Evolutionary conservation across 768 basidiomycete genomes (phyloP).

Genomic region (Serendipita sp.): DNA sequence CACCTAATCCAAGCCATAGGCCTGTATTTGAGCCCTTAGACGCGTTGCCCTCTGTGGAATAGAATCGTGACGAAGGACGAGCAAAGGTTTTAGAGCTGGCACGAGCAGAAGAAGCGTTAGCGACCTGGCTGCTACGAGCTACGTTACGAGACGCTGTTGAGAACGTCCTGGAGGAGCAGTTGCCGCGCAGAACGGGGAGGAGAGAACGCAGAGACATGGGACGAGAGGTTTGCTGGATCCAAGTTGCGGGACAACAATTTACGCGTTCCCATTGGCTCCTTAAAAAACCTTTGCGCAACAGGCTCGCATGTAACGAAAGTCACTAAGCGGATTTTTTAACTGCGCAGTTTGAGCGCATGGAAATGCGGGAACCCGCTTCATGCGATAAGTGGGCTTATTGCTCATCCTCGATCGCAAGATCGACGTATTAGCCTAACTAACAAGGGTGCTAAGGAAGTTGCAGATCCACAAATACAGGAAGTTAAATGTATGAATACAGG

Average conservation of each 20-base stretch:
- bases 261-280: not conserved
- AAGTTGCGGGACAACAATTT: not conserved
- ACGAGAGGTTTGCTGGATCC: not conserved
- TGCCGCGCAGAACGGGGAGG: not conserved
- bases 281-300: not conserved
- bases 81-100: not conserved
- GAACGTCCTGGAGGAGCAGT: not conserved
- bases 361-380: too few species aligned
- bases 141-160: not conserved
- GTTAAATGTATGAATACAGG: too few species aligned
- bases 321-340: too few species aligned
- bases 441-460: too few species aligned
- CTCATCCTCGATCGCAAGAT: too few species aligned
- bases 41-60: not conserved
- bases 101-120: not conserved
- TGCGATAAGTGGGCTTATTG: too few species aligned
- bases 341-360: too few species aligned
- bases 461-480: too few species aligned
- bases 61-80: not conserved
- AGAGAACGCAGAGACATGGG: slow-evolving; percentile 1
- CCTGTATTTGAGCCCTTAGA: not conserved
- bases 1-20: slow-evolving; percentile 20
- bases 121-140: not conserved
- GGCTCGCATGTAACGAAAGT: too few species aligned
- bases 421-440: too few species aligned